Evolutionary conservation across 495 filamentous ascomycete species (phyloP), one percentile per base, ranked within the genome.

Genomic region (Chlorociboria aeruginascens): DNA sequence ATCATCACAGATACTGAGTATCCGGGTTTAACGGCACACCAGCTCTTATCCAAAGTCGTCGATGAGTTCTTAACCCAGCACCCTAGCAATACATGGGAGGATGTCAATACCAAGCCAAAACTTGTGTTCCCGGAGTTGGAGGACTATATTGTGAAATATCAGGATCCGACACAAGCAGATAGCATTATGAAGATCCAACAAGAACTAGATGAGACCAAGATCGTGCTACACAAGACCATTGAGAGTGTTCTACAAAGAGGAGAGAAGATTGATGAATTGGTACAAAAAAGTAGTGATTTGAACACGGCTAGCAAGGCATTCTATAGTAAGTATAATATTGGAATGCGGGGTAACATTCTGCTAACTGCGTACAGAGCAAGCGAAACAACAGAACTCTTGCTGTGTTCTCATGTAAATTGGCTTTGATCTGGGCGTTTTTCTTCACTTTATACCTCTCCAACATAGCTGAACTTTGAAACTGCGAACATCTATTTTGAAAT

Each of bases 191-290:
- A 84, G 73, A 95, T 97, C 56, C 93, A 97, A 69, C 83, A 86
- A 68, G 89, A 98, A 68, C 73, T 98, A 51, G 89, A 96, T 55
- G 89, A 96, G 74, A 98, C 93, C 47, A 98, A 96, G 79, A 92
- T 95, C 61, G 81, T 94, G 38, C 74, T 98, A 49, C 88, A 95
- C 67, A 93, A 95, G 78, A 92, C 87, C n/a, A 90, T 94, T 56
- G 85, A 92, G 67, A 81, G 77, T 59, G 85, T 94, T 46, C 66
- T 95, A 57, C 84, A 93, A 68, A 73, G 89, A 33, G 83, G 83
- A 30, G 86, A 92, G 74, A 94, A 94, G 76, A 85, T 95, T 50
- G 88, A 94, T 63, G 82, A 81, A 53, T 65, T 95, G 54, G 87
- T 95, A 34, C 77, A 77, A 47, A 95, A 95, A 78, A 89, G 83